These are phyloP conservation scores for Xylariales sp. DNA, from an alignment of 2,329 filamentous ascomycete genomes.

Conservation along the genomic window DNA sequence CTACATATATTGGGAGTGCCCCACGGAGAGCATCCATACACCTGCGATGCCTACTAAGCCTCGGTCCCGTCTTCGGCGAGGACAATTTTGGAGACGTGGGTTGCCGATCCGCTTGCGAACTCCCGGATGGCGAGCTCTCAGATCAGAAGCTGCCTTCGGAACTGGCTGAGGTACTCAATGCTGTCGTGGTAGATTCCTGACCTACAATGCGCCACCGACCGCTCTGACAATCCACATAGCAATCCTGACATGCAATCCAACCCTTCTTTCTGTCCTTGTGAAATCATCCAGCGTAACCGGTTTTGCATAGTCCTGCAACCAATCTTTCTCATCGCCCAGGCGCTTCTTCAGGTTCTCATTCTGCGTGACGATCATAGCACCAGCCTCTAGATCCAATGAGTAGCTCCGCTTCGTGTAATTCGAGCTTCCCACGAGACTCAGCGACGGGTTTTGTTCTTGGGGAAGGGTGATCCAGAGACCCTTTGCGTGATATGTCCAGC, in stretches of 20 bases:
- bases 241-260: conserved; percentile 76
- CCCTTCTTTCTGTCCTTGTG: conserved; percentile 73
- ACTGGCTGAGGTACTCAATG: too few relatives aligned
- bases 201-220: conserved; percentile 81
- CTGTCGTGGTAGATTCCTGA: too few relatives aligned
- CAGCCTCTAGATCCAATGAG: conserved; percentile 84
- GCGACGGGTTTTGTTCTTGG: conserved; percentile 58
- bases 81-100: too few relatives aligned
- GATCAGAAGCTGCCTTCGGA: too few relatives aligned
- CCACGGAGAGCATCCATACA: too few relatives aligned
- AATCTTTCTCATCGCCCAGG: conserved; percentile 74
- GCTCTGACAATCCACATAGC: conserved; percentile 92
- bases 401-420: conserved; percentile 97
- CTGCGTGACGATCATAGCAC: conserved; percentile 77
- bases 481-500: conserved; percentile 98
- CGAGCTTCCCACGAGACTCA: conserved; percentile 83
- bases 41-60: too few relatives aligned
- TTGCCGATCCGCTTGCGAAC: too few relatives aligned
- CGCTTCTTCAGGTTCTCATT: conserved; percentile 67
- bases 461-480: conserved; percentile 84
- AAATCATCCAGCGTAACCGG: conserved; percentile 73
- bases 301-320: conserved; percentile 70
- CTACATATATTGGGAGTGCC: too few relatives aligned
- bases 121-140: too few relatives aligned
- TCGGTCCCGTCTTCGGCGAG: too few relatives aligned